Percentiles rank a stretch among this genome's conserved stretches.
Evolutionary conservation across 78 protist genomes (phyloP).

Genomic region (Tieghemostelium lacteum): DNA sequence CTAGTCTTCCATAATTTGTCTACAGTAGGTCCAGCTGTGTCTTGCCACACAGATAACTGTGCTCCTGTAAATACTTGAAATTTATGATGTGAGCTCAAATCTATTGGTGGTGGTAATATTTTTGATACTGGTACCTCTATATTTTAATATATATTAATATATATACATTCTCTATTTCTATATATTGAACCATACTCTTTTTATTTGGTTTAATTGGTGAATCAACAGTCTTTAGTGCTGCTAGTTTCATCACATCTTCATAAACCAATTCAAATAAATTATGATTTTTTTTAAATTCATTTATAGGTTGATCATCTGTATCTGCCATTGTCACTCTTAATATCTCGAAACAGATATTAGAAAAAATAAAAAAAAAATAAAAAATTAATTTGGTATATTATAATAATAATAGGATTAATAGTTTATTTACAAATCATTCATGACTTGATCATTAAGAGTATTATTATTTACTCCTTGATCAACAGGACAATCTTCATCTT

Average conservation of each 20-base stretch:
- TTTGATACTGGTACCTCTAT: too few species aligned
- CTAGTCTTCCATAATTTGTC: conserved; percentile 15
- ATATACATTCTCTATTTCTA: too few species aligned
- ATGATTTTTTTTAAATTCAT: neutral
- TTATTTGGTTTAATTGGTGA: neutral
- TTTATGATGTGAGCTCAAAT: neutral
- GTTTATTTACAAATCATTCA: too few species aligned
- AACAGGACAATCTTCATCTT: too few species aligned
- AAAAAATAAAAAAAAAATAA: too few species aligned
- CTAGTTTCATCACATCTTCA: neutral
- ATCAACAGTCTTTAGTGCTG: neutral
- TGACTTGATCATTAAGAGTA: too few species aligned
- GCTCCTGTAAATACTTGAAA: conserved; percentile 37
- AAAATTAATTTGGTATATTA: too few species aligned
- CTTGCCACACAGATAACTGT: conserved; percentile 69
- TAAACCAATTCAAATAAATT: neutral
- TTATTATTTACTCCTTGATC: too few species aligned
- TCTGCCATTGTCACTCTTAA: too few species aligned
- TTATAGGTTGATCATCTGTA: neutral
- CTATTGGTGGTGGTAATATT: neutral
- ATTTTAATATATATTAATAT: too few species aligned
- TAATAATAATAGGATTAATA: too few species aligned
- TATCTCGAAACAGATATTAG: too few species aligned
- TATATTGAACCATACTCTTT: neutral
- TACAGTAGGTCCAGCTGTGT: conserved; percentile 56